These are phyloP conservation scores for Gyrodon lividus DNA, from an alignment of 768 basidiomycete species.

Conservation along the genomic window DNA sequence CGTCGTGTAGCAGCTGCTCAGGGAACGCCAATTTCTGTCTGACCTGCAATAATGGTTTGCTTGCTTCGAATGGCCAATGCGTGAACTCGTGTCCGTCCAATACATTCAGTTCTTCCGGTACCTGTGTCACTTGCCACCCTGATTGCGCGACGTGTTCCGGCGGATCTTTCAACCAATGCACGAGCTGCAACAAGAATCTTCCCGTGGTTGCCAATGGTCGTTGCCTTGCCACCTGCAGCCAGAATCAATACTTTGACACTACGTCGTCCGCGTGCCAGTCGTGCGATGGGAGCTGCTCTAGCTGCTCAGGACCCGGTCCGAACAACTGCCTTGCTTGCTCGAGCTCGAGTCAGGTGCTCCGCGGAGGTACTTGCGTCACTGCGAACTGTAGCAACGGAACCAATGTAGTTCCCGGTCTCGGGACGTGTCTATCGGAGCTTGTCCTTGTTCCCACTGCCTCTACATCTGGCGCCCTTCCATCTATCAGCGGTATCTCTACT, in stretches of 20 bases:
- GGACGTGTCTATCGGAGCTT: conserved; percentile 77
- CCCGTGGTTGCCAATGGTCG: conserved; percentile 76
- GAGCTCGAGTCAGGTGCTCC: conserved; percentile 57
- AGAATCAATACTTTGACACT: conserved; percentile 69
- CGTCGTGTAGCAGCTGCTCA: conserved; percentile 70
- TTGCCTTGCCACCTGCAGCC: conserved; percentile 75
- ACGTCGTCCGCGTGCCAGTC: conserved; percentile 61
- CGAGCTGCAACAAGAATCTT: conserved; percentile 60
- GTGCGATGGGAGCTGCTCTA: conserved; percentile 77
- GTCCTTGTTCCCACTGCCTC: conserved; percentile 53
- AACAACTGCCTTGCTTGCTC: conserved; percentile 75
- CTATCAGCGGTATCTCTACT: conserved; percentile 55
- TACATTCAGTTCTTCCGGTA: conserved; percentile 61
- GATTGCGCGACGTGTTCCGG: conserved; percentile 86
- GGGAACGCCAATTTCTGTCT: conserved; percentile 71
- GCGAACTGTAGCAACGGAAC: conserved; percentile 59
- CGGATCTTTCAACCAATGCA: conserved; percentile 75
- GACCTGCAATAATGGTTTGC: conserved; percentile 62
- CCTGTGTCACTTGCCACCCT: conserved; percentile 77
- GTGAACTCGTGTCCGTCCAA: conserved; percentile 72
- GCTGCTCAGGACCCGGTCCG: conserved; percentile 69
- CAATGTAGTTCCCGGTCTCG: conserved; percentile 65
- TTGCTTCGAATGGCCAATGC: conserved; percentile 75
- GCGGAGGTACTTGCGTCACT: conserved; percentile 60
- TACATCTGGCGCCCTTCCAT: conserved; percentile 43